These are phyloP conservation scores for Phragmites australis DNA, from an alignment of 176 grass and related monocot species.

Conservation along the genomic window DNA sequence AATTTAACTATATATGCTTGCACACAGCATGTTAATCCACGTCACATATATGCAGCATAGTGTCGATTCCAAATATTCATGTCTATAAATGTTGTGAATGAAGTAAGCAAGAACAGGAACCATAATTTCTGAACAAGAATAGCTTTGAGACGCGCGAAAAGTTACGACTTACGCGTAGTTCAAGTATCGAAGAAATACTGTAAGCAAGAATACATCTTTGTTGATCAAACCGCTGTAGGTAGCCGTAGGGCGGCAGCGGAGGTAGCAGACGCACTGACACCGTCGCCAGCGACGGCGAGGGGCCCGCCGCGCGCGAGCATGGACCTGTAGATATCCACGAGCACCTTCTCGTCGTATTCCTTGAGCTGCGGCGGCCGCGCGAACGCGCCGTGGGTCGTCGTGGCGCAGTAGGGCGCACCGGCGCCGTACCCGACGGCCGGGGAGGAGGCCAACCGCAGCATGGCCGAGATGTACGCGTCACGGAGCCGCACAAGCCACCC, in stretches of 20 bases:
- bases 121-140: neutral
- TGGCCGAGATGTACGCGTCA: slow-evolving; percentile 69
- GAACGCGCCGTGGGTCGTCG: neutral
- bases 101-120: neutral
- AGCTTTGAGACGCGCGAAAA: neutral
- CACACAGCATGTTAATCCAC: neutral
- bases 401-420: slow-evolving; percentile 26
- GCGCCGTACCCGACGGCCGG: slow-evolving; percentile 42
- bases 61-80: neutral
- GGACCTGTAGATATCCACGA: slow-evolving; percentile 69
- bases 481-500: slow-evolving; percentile 50
- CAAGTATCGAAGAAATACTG: neutral
- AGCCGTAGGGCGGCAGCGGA: slow-evolving; percentile 14
- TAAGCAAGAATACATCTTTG: neutral
- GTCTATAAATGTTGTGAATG: neutral
- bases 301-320: slow-evolving; percentile 39
- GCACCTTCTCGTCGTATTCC: slow-evolving; percentile 70
- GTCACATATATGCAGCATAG: neutral
- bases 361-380: slow-evolving; percentile 34
- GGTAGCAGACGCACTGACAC: neutral
- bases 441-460: slow-evolving; percentile 54
- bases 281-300: neutral
- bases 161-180: neutral
- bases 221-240: slow-evolving; percentile 9
- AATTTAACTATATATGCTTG: no score